A percentile compares a stretch with the other conserved stretches of the same genome.
Evolutionary conservation across 75 land plant species (phyloP).

Genomic region (Pseudotsuga menziesii): DNA sequence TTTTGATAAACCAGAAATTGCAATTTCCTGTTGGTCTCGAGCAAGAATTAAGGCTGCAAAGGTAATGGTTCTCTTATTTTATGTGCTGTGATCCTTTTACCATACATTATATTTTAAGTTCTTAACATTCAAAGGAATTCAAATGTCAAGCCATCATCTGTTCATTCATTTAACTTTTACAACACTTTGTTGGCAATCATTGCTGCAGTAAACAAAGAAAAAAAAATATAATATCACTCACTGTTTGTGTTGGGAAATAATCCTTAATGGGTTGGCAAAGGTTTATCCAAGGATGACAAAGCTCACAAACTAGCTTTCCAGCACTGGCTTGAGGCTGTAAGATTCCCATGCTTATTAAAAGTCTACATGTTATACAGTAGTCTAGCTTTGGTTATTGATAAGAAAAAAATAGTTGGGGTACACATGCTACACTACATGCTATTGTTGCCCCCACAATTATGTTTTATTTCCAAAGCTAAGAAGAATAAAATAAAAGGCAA

Average conservation of each 20-base stretch:
- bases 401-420: background rate
- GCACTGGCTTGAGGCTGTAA: constrained; percentile 99
- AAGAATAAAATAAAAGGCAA: background rate
- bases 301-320: constrained; percentile 88
- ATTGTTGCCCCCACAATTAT: background rate
- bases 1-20: constrained; percentile 56
- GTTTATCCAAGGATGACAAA: constrained; percentile 84
- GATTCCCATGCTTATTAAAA: constrained; percentile 12
- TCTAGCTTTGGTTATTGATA: background rate
- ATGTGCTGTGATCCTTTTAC: background rate
- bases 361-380: background rate
- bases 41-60: constrained; percentile 65
- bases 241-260: background rate
- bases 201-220: background rate
- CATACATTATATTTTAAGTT: background rate
- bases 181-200: background rate
- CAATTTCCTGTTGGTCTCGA: constrained; percentile 60
- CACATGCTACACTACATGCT: background rate
- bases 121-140: background rate
- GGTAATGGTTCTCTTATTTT: constrained; percentile 22
- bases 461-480: background rate
- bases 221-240: background rate
- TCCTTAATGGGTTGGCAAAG: constrained; percentile 71
- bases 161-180: background rate
- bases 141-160: constrained; percentile 1